Evolutionary conservation across 208 protist species (phyloP), one percentile per base, ranked within the genome.

Genomic region (Acanthamoeba royreba): DNA sequence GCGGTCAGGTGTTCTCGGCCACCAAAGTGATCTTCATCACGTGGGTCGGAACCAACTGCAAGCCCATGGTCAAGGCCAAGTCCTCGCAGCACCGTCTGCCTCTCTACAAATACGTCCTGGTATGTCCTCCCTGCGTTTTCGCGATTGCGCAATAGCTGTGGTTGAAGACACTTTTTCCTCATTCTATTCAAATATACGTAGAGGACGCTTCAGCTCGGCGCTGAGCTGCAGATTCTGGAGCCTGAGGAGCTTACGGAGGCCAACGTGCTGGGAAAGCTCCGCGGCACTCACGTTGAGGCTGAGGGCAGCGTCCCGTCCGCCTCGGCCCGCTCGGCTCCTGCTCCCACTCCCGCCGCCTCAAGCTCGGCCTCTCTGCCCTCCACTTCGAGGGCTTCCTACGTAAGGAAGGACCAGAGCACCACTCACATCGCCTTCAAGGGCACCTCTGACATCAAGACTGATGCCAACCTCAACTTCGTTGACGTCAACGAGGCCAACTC

Each of bases 21-120:
- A 92, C 49, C 19, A 92, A 92, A 40, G 43, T 77, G 13, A 81
- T 81, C 45, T 92, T 92, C 87, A 92, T 92, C 66, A 92, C 87
- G 22, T 92, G 87, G 87, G 87, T 92, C 28, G 87, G 87, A n/a
- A 92, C 87, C 66, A 52, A 74, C 45, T 74, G 58, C 45, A 92
- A 92, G 66, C 87, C 87, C 58, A 81, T 81, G 87, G 9, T 83
- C 58, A 92, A 92, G 66, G 87, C 87, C 42, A 83, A 61, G 66
- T 77, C 55, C 45, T 77, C 55, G 0, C 87, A 92, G 47, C 87
- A 92, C 47, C 49, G 87, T 22, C 63, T 66, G n/a, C 58, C 66
- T 31, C 13, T 92, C 33, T 92, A 92, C 87, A 66, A 92, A 83
- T 92, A 83, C 58, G 66, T 31, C 22, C 42, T 83, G 11, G 87